These are phyloP conservation scores for Schwanniomyces polymorphus DNA, from an alignment of 805 yeast species.

Conservation along the genomic window DNA sequence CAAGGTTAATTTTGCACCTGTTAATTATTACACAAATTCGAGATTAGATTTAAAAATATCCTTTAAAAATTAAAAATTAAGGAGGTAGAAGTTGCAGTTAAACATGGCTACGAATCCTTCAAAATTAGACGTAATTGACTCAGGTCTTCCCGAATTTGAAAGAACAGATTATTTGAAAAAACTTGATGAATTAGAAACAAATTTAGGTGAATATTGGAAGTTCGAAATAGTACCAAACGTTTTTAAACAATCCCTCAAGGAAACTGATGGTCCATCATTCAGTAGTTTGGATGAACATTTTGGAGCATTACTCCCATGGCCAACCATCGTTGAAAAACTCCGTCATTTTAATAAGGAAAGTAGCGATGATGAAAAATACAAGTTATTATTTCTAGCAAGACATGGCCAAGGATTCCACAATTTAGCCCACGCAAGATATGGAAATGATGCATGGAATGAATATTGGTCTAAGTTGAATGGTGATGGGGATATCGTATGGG, in stretches of 20 bases:
- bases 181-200: constrained; percentile 7
- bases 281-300: constrained; percentile 43
- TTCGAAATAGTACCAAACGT: constrained; percentile 41
- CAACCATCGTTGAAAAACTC: constrained; percentile 26
- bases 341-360: constrained; percentile 32
- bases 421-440: constrained; percentile 45
- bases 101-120: constrained; percentile 14
- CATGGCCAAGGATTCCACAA: constrained; percentile 60
- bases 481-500: constrained; percentile 50
- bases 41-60: not conserved
- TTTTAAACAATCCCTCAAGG: constrained; percentile 43
- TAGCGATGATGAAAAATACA: constrained; percentile 32
- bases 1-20: no score
- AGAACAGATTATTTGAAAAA: constrained; percentile 12
- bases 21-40: not conserved
- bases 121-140: constrained; percentile 28
- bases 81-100: not conserved
- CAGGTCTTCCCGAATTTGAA: constrained; percentile 23
- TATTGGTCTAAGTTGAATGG: constrained; percentile 45
- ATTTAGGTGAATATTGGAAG: constrained; percentile 23
- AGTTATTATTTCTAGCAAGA: constrained; percentile 48
- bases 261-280: constrained; percentile 43
- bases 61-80: not conserved
- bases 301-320: constrained; percentile 42
- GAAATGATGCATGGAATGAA: constrained; percentile 45